Percentiles rank a stretch among this genome's conserved stretches.
Evolutionary conservation across 2,329 filamentous ascomycete species (phyloP).

Genomic region (Sclerotinia nivalis): DNA sequence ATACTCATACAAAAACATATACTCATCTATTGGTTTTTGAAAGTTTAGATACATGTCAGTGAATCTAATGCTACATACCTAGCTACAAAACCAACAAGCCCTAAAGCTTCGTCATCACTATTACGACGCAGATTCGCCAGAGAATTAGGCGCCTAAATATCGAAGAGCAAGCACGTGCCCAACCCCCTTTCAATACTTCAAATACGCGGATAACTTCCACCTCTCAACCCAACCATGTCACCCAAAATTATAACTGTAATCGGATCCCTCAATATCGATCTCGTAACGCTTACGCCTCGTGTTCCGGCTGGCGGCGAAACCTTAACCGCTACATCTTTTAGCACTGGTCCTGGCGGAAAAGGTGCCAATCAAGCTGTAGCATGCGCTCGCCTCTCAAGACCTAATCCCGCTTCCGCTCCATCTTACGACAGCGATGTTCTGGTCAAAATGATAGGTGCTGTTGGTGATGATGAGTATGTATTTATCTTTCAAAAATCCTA

Average conservation of each 20-base stretch:
- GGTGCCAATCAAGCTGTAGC: constrained; percentile 95
- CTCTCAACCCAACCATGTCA: constrained; percentile 27
- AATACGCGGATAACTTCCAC: constrained; percentile 14
- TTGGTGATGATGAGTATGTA: constrained; percentile 49
- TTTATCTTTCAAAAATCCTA: not conserved
- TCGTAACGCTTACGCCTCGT: constrained; percentile 83
- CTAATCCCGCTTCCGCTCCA: constrained; percentile 41
- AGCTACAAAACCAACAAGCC: not conserved
- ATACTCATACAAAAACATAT: constrained; percentile 7
- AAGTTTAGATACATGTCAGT: not conserved
- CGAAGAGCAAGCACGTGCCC: constrained; percentile 15
- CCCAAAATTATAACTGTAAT: constrained; percentile 68
- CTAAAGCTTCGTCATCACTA: constrained; percentile 18
- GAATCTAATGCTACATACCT: not conserved
- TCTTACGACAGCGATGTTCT: constrained; percentile 39
- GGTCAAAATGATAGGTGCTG: constrained; percentile 73
- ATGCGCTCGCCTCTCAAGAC: constrained; percentile 75
- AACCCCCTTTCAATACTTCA: constrained; percentile 13
- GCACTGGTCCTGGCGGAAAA: constrained; percentile 84
- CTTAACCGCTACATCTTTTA: constrained; percentile 74
- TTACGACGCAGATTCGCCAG: constrained; percentile 20
- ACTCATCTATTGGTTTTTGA: constrained; percentile 1
- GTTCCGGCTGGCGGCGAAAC: constrained; percentile 86
- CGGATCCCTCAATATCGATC: constrained; percentile 92
- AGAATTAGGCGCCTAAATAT: constrained; percentile 18